Base-by-base conservation (phyloP, 176 grass and related monocot genomes). In the Coix lacrymajobi region DNA sequence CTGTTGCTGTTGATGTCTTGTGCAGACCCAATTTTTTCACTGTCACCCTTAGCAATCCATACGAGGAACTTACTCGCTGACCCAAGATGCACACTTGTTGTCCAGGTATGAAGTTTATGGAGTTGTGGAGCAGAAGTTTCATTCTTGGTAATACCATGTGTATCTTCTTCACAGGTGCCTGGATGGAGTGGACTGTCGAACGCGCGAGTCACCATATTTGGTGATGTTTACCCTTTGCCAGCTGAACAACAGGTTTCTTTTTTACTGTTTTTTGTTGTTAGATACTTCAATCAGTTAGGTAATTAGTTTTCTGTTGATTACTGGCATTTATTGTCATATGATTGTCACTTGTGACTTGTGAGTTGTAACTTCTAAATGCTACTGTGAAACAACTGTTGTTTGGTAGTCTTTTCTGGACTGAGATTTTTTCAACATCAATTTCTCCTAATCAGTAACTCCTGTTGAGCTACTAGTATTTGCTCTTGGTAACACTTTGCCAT, bases 131-230 rank as follows among this genome's bases (percentile, higher is more conserved):
- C 76, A 75, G 41, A n/a, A 79, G 24, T 52, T 51, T 62, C 19
- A 8, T 52, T 89, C 48, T 29, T 43, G 73, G 36, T 31, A 65
- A 66, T 73, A 39, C 0, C n/a, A 8, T 62, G 6, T 26, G 25
- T 22, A 25, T 30, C n/a, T 82, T 69, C 48, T 57, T 39, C 62
- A 28, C 38, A 99, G 96, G 92, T 99, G 63, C 96, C 96, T 89
- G 96, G 96, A 92, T 99, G 96, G 93, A 99, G 93, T 85, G 93
- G 89, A 14, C 75, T 99, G 36, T 99, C 96, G 40, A 99, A 99
- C 87, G 96, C 96, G 3, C 93, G 96, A 14, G 96, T 99, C 17
- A 99, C 96, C 19, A 99, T 99, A 81, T 99, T 99, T 88, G 96
- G 96, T 69, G 93, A 99, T 85, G 76, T 99, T 58, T 73, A 93